Percentiles rank a stretch among this genome's conserved stretches.
Evolutionary conservation across 139 green algal genomes (phyloP).

Genomic region (Chlorella sp.): DNA sequence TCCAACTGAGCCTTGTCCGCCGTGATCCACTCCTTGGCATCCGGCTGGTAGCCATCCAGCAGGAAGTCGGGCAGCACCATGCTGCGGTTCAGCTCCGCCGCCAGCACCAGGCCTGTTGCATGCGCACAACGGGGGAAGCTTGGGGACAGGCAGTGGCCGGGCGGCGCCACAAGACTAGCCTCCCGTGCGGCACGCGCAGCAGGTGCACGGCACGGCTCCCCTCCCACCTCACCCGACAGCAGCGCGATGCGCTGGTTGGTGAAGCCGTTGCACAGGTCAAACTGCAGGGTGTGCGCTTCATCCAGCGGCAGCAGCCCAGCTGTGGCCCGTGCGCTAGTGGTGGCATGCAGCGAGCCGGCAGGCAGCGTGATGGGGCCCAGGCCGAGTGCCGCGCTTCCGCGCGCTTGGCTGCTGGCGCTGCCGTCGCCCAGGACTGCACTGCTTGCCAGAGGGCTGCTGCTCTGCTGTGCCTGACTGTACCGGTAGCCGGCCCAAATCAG

Average conservation of each 20-base stretch:
- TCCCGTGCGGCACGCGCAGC: too few species aligned
- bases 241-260: conserved; percentile 27
- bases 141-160: too few species aligned
- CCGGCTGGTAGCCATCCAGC: conserved; percentile 10
- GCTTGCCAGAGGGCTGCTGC: neutral
- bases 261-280: conserved; percentile 39
- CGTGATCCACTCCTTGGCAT: conserved; percentile 6
- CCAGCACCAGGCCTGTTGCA: conserved; percentile 15
- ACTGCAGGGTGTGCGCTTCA: neutral
- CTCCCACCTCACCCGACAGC: conserved; percentile 3
- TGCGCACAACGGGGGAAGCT: too few species aligned
- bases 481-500: neutral
- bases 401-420: neutral
- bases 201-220: neutral
- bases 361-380: too few species aligned
- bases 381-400: neutral
- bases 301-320: neutral
- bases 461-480: neutral
- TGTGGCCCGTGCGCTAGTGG: too few species aligned
- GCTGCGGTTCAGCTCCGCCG: conserved; percentile 21
- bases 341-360: too few species aligned
- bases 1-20: neutral
- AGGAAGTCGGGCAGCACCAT: conserved; percentile 26
- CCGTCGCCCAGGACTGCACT: neutral
- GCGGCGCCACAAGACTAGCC: too few species aligned